Percentiles rank a stretch among this genome's conserved stretches.
These are phyloP conservation scores for Eimeria sp. DNA, from an alignment of 169 alveolate species.

Conservation along the genomic window DNA sequence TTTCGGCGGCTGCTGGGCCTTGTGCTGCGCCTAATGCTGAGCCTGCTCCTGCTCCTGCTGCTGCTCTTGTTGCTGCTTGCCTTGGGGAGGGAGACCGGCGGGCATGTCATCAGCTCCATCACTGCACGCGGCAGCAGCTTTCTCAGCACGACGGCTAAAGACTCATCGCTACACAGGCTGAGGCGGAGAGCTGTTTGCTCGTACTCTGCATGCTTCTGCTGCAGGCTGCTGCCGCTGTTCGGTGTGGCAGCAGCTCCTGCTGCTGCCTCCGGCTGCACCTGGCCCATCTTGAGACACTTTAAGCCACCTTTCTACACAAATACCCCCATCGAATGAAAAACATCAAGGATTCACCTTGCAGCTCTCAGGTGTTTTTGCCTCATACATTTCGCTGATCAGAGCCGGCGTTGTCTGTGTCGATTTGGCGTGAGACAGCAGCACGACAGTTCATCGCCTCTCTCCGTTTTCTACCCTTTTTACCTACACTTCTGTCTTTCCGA, in stretches of 20 bases:
- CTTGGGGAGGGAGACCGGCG: slow-evolving; percentile 69
- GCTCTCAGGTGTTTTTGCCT: not conserved
- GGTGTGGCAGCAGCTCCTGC: slow-evolving; percentile 52
- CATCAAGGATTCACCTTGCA: not conserved
- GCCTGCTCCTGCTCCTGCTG: not conserved
- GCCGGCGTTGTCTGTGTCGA: not conserved
- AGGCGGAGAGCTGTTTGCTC: slow-evolving; percentile 81
- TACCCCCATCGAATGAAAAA: not conserved
- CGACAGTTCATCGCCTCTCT: not conserved
- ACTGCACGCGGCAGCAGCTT: slow-evolving; percentile 81
- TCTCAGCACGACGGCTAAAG: slow-evolving; percentile 41
- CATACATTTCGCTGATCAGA: not conserved
- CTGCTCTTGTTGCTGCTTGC: slow-evolving; percentile 7
- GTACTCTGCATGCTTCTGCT: slow-evolving; percentile 66
- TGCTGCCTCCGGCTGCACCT: slow-evolving; percentile 23
- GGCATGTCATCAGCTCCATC: slow-evolving; percentile 64
- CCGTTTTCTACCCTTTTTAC: not conserved
- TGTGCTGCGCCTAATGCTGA: too few species aligned
- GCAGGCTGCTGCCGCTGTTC: not conserved
- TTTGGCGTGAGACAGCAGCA: not conserved
- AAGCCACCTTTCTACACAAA: not conserved
- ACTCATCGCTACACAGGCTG: slow-evolving; percentile 79
- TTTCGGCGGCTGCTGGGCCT: not conserved
- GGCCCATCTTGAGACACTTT: slow-evolving; percentile 34
- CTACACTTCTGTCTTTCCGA: not conserved